Evolutionary conservation across 805 yeast genomes (phyloP).

Genomic region (Myxozyma neotropica): DNA sequence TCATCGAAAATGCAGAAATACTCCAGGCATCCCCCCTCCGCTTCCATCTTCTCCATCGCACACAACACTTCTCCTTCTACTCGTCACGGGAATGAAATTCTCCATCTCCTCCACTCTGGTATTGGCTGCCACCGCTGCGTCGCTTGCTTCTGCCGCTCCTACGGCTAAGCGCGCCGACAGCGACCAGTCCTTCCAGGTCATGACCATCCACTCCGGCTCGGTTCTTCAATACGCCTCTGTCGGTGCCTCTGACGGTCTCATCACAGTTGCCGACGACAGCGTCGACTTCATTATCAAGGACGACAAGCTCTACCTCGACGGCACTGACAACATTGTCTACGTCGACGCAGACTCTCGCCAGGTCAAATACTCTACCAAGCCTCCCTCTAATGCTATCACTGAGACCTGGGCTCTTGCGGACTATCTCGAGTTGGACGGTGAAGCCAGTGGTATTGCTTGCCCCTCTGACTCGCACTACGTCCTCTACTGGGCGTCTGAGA

Average conservation of each 20-base stretch:
- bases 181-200: slow-evolving; percentile 2
- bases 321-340: slow-evolving; percentile 18
- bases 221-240: slow-evolving; percentile 2
- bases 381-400: slow-evolving; percentile 8
- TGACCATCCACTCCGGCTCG: slow-evolving; percentile 13
- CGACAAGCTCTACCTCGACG: slow-evolving; percentile 5
- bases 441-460: slow-evolving; percentile 19
- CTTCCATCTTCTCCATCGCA: neutral
- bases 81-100: neutral
- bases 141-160: slow-evolving; percentile 3
- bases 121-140: slow-evolving; percentile 4
- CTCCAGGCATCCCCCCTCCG: neutral
- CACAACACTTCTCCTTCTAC: neutral
- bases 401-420: slow-evolving; percentile 20
- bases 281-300: slow-evolving; percentile 6
- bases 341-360: slow-evolving; percentile 17
- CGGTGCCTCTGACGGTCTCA: neutral
- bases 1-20: neutral
- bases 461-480: slow-evolving; percentile 3
- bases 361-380: slow-evolving; percentile 15
- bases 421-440: slow-evolving; percentile 15
- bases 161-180: neutral
- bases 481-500: slow-evolving; percentile 23
- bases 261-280: slow-evolving; percentile 4
- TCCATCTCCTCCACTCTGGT: neutral